These are phyloP conservation scores for Kwoniella heveanensis DNA, from an alignment of 768 basidiomycete species.

Conservation along the genomic window DNA sequence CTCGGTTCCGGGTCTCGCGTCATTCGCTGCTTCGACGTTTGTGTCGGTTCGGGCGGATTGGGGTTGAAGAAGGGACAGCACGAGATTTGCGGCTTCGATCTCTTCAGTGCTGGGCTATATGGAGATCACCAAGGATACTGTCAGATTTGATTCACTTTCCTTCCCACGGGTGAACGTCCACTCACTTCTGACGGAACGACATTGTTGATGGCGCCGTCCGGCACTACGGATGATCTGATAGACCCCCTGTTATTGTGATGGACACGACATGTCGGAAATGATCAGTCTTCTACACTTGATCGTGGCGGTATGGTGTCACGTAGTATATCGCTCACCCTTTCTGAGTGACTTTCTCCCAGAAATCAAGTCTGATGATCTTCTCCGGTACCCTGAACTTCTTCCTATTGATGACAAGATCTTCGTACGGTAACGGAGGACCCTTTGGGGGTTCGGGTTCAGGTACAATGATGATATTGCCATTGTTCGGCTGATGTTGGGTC, in stretches of 20 bases:
- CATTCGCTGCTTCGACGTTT: background rate
- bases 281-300: no score
- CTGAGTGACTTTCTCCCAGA: constrained; percentile 72
- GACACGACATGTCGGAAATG: no score
- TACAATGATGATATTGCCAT: constrained; percentile 86
- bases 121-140: background rate
- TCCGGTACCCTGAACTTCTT: constrained; percentile 92
- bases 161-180: no score
- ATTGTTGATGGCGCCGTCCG: no score
- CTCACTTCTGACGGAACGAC: no score
- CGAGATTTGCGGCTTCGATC: constrained; percentile 40
- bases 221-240: no score
- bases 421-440: constrained; percentile 33
- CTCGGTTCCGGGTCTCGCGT: background rate
- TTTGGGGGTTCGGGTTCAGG: constrained; percentile 62
- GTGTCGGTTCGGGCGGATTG: background rate
- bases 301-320: background rate
- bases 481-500: constrained; percentile 75
- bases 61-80: constrained; percentile 19
- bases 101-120: constrained; percentile 23
- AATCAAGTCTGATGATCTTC: constrained; percentile 85
- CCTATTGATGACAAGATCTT: constrained; percentile 59
- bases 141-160: no score
- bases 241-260: no score
- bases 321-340: constrained; percentile 19